Percentiles rank a stretch among this genome's conserved stretches.
phyloP scores from a whole-genome alignment of 129 eudicot species.

The Silybum marianum region DNA sequence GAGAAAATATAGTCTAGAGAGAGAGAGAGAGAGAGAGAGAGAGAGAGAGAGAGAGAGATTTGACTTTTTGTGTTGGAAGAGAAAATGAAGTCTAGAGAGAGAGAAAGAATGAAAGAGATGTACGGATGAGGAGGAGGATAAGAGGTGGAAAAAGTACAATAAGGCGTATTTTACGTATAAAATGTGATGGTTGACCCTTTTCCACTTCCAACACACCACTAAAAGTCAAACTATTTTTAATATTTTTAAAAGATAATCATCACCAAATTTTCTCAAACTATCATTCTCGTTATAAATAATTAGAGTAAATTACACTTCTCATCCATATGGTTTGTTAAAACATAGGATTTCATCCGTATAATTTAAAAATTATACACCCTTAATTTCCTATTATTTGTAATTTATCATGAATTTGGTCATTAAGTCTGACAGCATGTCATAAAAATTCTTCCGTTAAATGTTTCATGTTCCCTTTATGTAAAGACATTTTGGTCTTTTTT shows the following conservation, averaged over 20 bases:
- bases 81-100: constrained; percentile 7
- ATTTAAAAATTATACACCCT: not conserved
- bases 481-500: not conserved
- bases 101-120: constrained; percentile 24
- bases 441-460: not conserved
- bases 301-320: not conserved
- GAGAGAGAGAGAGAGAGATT: not conserved
- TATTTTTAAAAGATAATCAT: not conserved
- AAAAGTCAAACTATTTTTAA: constrained; percentile 21
- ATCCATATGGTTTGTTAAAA: not conserved
- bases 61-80: constrained; percentile 38
- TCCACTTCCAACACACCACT: not conserved
- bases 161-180: constrained; percentile 35
- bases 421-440: not conserved
- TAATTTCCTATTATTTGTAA: not conserved
- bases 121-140: constrained; percentile 43
- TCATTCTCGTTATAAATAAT: too few species aligned
- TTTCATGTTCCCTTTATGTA: not conserved
- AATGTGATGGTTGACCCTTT: constrained; percentile 27
- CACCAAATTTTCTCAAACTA: not conserved
- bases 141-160: constrained; percentile 40
- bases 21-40: not conserved
- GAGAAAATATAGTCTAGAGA: constrained; percentile 17
- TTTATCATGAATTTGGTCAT: not conserved
- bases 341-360: not conserved